Base-by-base conservation (phyloP, 2,329 filamentous ascomycete genomes). In the Penicillium sp. region DNA sequence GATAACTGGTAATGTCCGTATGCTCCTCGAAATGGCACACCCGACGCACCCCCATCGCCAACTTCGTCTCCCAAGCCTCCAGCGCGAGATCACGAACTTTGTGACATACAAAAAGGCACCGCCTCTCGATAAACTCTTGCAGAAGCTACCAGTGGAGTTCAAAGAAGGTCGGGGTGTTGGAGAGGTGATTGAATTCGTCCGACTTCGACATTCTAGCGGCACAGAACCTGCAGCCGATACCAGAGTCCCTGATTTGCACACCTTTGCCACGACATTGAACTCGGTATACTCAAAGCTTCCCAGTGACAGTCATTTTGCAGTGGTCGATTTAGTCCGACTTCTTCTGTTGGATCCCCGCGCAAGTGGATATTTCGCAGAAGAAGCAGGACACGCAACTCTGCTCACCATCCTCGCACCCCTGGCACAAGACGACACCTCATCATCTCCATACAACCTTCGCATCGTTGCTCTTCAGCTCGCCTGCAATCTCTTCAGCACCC, bases 401-500 rank as follows among this genome's bases (percentile, higher is more conserved):
- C 68, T 80, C 32, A 77, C 82, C 0, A 73, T 96, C 2, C 66
- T 73, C 31, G 60, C 67, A 1, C 72, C 77, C n/a, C 73, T 90
- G 42, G 54, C 60, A 3, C 34, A 52, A 18, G 54, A 85, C 83
- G 70, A 76, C 5, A 78, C 83, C 31, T 67, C 76, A 8, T 72
- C 77, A 1, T 89, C 86, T 39, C 90, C 91, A 0, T 97, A 97
- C 68, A 87, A 89, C 4, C 81, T 95, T 1, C 87, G 91, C 13
- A 84, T 97, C 2, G 90, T 96, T 14, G 88, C 91, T 0, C 75
- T 96, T 10, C 92, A 97, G 63, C 82, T 93, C 65, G 83, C 85
- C 1, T 96, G 91, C 75, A 97, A 97, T 65, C 78, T 96, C 34
- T 97, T 96, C 75, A 88, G 86, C 0, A 88, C 88, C 1, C 82